Evolutionary conservation across 257 asterid genomes (phyloP).

Genomic region (Nicotiana knightiana): DNA sequence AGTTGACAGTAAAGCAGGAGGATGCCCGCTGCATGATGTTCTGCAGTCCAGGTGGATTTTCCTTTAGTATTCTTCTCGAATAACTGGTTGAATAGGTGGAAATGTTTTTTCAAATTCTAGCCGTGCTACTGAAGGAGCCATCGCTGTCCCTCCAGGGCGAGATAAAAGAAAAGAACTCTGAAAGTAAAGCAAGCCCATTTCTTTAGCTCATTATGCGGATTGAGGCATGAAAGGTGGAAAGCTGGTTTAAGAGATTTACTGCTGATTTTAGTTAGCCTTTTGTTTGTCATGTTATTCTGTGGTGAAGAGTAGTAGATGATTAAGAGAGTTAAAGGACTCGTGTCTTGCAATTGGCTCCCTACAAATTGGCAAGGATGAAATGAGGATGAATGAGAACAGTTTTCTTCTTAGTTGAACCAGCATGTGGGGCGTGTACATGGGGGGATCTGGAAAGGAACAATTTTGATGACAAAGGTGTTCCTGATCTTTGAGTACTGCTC

Average conservation of each 20-base stretch:
- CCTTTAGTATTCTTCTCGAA: background rate
- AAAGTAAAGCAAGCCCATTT: background rate
- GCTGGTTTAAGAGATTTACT: background rate
- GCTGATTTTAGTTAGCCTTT: too few species aligned
- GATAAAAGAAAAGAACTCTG: background rate
- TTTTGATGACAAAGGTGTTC: too few species aligned
- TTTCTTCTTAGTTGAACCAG: background rate
- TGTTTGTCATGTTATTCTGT: background rate
- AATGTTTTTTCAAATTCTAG: background rate
- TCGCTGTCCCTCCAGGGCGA: background rate
- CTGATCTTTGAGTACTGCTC: too few species aligned
- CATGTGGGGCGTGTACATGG: background rate
- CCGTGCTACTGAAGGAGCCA: background rate
- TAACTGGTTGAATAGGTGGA: background rate
- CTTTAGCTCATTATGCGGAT: background rate
- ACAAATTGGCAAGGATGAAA: background rate
- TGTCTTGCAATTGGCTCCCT: background rate
- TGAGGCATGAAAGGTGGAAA: background rate
- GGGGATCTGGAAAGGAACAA: too few species aligned
- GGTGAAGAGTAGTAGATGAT: background rate
- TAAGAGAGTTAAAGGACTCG: background rate
- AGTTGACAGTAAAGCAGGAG: background rate
- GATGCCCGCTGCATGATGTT: background rate
- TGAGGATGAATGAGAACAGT: background rate
- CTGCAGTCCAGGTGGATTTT: background rate